Base-by-base conservation (phyloP, 2,329 filamentous ascomycete genomes). In the Pseudogymnoascus sp. region DNA sequence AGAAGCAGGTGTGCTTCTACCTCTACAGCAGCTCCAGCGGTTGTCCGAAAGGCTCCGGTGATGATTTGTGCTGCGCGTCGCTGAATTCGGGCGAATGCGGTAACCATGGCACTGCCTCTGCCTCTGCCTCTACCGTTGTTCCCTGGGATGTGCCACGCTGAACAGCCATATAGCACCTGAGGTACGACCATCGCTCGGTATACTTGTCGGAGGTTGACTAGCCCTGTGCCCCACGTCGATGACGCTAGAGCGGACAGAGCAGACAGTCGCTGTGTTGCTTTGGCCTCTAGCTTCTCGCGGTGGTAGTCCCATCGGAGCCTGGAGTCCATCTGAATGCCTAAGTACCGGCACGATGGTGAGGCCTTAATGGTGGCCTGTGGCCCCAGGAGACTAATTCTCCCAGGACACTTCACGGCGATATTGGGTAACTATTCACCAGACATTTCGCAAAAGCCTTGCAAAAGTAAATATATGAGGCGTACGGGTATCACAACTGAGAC, bases 141-240 rank as follows among this genome's bases (percentile, higher is more conserved):
- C 53, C 23, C 64, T 11, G 26, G 63, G 19, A 64, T 33, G 26
- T 31, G 62, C 71, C 64, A 75, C 44, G 69, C 68, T 19, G 68
- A 71, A 63, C 68, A 70, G 4, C 68, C 66, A 60, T 71, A 75
- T 31, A 74, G 68, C 31, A 76, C 67, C 64, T 74, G 67, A 4
- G 68, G 71, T 23, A 74, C 65, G 17, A 70, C 63, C 8, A 72
- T 69, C 44, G 65, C 71, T 66, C 70, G 44, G 61, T 73, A 74
- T 38, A 74, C 68, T 61, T 60, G 62, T 11, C 68, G 63, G 36
- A 73, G 19, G 47, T 70, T 36, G 9, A 61, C 26, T 8, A 68
- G 62, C 15, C 67, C 63, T 11, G 64, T 64, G 33, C 70, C 67
- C 69, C 33, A 70, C 28, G 62, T 68, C 13, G 65, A 70, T 8